Conservation (phyloP, 352 stramenopile species). For the Phytophthora nicotianae region DNA sequence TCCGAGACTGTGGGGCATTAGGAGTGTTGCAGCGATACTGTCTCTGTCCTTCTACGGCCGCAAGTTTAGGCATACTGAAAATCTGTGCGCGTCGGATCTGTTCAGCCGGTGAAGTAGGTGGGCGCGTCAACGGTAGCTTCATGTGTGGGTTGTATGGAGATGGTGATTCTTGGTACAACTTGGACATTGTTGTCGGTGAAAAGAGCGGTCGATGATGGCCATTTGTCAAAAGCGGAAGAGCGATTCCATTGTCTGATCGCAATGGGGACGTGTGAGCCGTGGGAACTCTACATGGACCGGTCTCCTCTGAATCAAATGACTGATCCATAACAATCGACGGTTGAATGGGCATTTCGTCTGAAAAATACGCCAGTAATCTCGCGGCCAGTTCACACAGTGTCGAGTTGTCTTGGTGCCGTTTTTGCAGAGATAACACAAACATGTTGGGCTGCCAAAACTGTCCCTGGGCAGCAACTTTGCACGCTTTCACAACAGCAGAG, state of each 20-base stretch:
- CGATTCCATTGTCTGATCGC: slow-evolving; percentile 18
- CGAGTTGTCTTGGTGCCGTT: slow-evolving; percentile 62
- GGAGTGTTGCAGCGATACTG: slow-evolving; percentile 59
- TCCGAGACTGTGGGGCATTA: slow-evolving; percentile 39
- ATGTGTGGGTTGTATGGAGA: slow-evolving; percentile 57
- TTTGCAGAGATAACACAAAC: slow-evolving; percentile 79
- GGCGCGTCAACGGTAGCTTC: slow-evolving; percentile 49
- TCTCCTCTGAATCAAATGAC: slow-evolving; percentile 3
- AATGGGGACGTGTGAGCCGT: slow-evolving; percentile 9
- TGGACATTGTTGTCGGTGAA: slow-evolving; percentile 65
- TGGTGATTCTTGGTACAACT: slow-evolving; percentile 49
- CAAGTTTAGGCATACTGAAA: slow-evolving; percentile 71
- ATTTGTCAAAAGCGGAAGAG: slow-evolving; percentile 41
- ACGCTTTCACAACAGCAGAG: slow-evolving; percentile 51
- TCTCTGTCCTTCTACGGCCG: slow-evolving; percentile 48
- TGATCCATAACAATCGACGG: slow-evolving; percentile 55
- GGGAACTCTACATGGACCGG: slow-evolving; percentile 4
- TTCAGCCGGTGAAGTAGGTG: slow-evolving; percentile 49
- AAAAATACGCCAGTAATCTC: slow-evolving; percentile 52
- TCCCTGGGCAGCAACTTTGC: slow-evolving; percentile 67
- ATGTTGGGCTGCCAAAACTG: slow-evolving; percentile 80
- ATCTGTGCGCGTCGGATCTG: slow-evolving; percentile 54
- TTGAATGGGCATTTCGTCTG: slow-evolving; percentile 57
- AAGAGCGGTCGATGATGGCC: slow-evolving; percentile 32
- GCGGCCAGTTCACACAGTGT: slow-evolving; percentile 46